phyloP scores from a whole-genome alignment of 495 filamentous ascomycete genomes.

The Xylaria sp. region DNA sequence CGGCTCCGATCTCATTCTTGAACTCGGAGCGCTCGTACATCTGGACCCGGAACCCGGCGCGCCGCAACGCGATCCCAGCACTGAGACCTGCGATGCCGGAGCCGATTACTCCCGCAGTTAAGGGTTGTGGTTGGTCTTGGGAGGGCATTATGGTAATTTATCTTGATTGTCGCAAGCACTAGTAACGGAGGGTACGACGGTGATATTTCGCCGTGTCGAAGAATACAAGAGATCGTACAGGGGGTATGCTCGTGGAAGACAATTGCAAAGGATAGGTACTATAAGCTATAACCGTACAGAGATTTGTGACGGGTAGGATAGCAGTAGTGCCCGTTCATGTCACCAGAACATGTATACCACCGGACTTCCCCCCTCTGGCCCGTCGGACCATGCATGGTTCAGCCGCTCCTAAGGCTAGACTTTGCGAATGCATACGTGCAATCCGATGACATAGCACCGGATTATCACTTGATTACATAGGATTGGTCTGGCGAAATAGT shows the following conservation, averaged over 20 bases:
- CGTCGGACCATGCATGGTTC: neutral
- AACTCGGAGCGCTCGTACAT: slow-evolving; percentile 61
- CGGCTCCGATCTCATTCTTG: slow-evolving; percentile 63
- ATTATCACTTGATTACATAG: neutral
- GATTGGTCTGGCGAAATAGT: neutral
- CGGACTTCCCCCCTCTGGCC: slow-evolving; percentile 1
- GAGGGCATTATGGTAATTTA: neutral
- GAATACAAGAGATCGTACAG: neutral
- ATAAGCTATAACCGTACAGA: neutral
- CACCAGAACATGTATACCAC: neutral
- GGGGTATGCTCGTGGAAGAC: neutral
- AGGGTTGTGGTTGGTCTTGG: neutral
- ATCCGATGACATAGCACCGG: neutral
- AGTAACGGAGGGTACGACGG: neutral
- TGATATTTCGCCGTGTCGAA: neutral
- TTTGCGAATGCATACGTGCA: neutral
- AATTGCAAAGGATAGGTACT: neutral
- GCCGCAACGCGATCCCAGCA: slow-evolving; percentile 57
- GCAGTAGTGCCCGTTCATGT: neutral
- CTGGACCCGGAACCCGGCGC: slow-evolving; percentile 56
- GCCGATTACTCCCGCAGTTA: slow-evolving; percentile 51
- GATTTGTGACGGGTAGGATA: neutral
- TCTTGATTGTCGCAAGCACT: neutral
- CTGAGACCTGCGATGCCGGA: slow-evolving; percentile 59
- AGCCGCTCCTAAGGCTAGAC: neutral